Evolutionary conservation across 192 early-diverging fungal species (phyloP).

Genomic region (Coemansia asiatica): DNA sequence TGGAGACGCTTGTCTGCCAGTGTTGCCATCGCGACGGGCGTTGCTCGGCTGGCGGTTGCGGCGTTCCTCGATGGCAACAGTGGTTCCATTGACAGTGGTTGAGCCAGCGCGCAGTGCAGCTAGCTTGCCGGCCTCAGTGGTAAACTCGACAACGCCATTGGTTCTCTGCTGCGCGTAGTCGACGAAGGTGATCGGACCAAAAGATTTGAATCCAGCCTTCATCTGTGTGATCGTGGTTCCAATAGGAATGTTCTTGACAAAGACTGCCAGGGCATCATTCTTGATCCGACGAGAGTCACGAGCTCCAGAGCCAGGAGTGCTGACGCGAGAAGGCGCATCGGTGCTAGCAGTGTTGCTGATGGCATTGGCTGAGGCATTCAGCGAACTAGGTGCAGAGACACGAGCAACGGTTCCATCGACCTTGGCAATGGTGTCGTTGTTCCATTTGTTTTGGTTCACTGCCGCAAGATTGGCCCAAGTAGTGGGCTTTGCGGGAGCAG

Average conservation of each 20-base stretch:
- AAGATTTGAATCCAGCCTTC: slow-evolving; percentile 57
- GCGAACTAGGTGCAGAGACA: slow-evolving; percentile 28
- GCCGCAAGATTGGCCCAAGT: slow-evolving; percentile 80
- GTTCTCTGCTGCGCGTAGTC: slow-evolving; percentile 60
- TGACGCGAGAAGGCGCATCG: slow-evolving; percentile 32
- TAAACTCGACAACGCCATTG: slow-evolving; percentile 73
- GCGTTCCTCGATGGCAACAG: slow-evolving; percentile 44
- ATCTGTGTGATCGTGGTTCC: slow-evolving; percentile 56
- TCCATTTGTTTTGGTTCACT: slow-evolving; percentile 59
- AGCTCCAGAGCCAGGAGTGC: slow-evolving; percentile 40
- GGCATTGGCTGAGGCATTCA: slow-evolving; percentile 28
- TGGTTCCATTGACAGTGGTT: slow-evolving; percentile 15
- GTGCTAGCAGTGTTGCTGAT: slow-evolving; percentile 19
- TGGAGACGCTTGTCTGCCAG: slow-evolving; percentile 23
- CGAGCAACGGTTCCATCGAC: slow-evolving; percentile 59
- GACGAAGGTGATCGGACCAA: slow-evolving; percentile 63
- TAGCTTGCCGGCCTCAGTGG: slow-evolving; percentile 58
- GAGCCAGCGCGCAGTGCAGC: slow-evolving; percentile 56
- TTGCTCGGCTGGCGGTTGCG: slow-evolving; percentile 29
- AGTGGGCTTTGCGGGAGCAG: slow-evolving; percentile 58
- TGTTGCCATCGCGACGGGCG: slow-evolving; percentile 31
- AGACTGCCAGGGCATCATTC: slow-evolving; percentile 61
- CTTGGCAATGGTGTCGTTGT: slow-evolving; percentile 49
- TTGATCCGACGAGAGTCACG: slow-evolving; percentile 37
- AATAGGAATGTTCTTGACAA: slow-evolving; percentile 61